Conservation (phyloP, 108 stramenopile species). For the Nitzschia inconspicua region DNA sequence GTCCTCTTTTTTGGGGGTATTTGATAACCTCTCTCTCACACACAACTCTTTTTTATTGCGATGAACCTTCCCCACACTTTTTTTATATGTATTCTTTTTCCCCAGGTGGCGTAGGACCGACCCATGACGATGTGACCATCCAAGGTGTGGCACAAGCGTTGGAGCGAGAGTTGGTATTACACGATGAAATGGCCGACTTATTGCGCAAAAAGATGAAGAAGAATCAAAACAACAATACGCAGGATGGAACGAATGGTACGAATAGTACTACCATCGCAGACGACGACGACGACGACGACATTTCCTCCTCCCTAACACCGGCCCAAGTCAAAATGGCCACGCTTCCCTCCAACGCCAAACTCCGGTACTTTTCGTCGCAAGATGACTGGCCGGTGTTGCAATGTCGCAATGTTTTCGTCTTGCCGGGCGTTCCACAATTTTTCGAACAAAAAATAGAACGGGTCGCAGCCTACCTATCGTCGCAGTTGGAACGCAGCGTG, state of each 20-base stretch:
- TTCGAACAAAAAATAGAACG: conserved; percentile 83
- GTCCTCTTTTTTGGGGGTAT: no score
- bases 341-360: conserved; percentile 54
- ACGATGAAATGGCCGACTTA: conserved; percentile 87
- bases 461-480: conserved; percentile 67
- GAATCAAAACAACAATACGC: conserved; percentile 8
- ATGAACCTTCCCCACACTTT: no score
- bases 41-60: no score
- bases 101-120: conserved; percentile 97
- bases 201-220: conserved; percentile 43
- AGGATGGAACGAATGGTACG: no score
- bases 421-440: conserved; percentile 92
- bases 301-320: conserved; percentile 47
- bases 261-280: no score
- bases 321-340: conserved; percentile 88
- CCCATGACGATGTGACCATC: conserved; percentile 96
- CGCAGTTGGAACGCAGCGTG: conserved; percentile 51
- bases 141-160: conserved; percentile 85
- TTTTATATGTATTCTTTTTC: no score
- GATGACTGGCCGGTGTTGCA: conserved; percentile 83
- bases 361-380: conserved; percentile 58
- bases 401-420: conserved; percentile 90
- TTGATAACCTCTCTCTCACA: no score
- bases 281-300: conserved; percentile 19
- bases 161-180: conserved; percentile 55